Percentiles rank a stretch among this genome's conserved stretches.
Evolutionary conservation across 2,329 filamentous ascomycete genomes (phyloP).

Genomic region (Cordyceps javanica): DNA sequence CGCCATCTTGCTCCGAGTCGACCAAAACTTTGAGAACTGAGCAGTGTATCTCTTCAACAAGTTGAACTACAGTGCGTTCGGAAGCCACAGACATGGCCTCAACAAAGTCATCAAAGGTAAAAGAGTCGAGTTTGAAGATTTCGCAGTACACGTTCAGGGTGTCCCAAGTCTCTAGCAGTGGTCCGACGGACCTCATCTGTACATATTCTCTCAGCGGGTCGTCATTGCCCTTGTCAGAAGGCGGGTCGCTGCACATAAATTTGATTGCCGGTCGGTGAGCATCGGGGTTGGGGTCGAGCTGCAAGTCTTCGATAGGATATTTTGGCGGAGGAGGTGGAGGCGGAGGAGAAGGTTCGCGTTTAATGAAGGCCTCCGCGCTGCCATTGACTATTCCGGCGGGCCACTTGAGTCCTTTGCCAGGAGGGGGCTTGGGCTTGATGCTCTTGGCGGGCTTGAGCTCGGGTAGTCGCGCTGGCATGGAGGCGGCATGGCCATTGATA

Average conservation of each 20-base stretch:
- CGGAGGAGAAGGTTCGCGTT: conserved; percentile 34
- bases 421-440: conserved; percentile 20
- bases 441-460: conserved; percentile 56
- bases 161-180: conserved; percentile 87
- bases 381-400: conserved; percentile 25
- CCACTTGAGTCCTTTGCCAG: conserved; percentile 61
- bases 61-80: conserved; percentile 67
- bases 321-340: conserved; percentile 67
- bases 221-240: conserved; percentile 39
- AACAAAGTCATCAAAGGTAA: conserved; percentile 94
- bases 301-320: conserved; percentile 92
- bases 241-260: conserved; percentile 65
- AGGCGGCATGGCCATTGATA: conserved; percentile 29
- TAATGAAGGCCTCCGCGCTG: conserved; percentile 26
- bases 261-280: conserved; percentile 67
- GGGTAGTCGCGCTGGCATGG: conserved; percentile 51
- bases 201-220: conserved; percentile 42
- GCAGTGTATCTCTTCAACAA: conserved; percentile 89
- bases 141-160: conserved; percentile 98
- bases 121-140: conserved; percentile 89
- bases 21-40: conserved; percentile 84
- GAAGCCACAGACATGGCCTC: conserved; percentile 78
- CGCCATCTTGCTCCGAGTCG: conserved; percentile 65
- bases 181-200: conserved; percentile 77
- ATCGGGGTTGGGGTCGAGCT: conserved; percentile 64